Evolutionary conservation across 1,139 yeast species (phyloP).

Genomic region (Saccharomyces hybrid): DNA sequence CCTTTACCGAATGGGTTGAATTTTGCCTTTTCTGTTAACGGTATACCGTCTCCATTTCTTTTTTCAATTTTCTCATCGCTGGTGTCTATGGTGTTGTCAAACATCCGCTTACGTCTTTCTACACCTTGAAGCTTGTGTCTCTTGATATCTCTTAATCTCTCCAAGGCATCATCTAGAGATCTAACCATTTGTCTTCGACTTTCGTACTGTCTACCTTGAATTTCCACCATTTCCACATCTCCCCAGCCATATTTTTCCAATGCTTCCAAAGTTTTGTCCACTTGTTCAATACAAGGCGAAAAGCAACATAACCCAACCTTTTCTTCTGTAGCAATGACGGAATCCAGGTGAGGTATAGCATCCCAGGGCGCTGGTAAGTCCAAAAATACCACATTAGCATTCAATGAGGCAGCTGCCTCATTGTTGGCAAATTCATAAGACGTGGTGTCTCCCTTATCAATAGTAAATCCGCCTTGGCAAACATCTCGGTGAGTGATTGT

Average conservation of each 20-base stretch:
- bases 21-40: constrained; percentile 40
- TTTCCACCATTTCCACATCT: constrained; percentile 86
- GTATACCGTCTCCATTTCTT: constrained; percentile 10
- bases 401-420: constrained; percentile 30
- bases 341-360: constrained; percentile 70
- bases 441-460: constrained; percentile 34
- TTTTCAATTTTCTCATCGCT: constrained; percentile 8
- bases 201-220: constrained; percentile 81
- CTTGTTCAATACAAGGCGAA: constrained; percentile 98
- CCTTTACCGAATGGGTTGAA: constrained; percentile 87
- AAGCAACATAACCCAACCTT: constrained; percentile 80
- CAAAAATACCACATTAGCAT: constrained; percentile 71
- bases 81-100: constrained; percentile 26
- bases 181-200: constrained; percentile 86
- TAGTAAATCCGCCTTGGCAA: constrained; percentile 74
- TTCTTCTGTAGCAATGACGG: constrained; percentile 49
- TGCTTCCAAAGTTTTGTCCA: constrained; percentile 71
- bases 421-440: constrained; percentile 27
- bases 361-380: constrained; percentile 98
- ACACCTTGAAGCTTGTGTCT: constrained; percentile 68
- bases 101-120: constrained; percentile 45
- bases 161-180: constrained; percentile 71
- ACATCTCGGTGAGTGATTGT: constrained; percentile 87
- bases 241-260: constrained; percentile 75
- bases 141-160: constrained; percentile 74